Conservation (phyloP, 2,329 filamentous ascomycete genomes). For the Fusarium veterinarium region DNA sequence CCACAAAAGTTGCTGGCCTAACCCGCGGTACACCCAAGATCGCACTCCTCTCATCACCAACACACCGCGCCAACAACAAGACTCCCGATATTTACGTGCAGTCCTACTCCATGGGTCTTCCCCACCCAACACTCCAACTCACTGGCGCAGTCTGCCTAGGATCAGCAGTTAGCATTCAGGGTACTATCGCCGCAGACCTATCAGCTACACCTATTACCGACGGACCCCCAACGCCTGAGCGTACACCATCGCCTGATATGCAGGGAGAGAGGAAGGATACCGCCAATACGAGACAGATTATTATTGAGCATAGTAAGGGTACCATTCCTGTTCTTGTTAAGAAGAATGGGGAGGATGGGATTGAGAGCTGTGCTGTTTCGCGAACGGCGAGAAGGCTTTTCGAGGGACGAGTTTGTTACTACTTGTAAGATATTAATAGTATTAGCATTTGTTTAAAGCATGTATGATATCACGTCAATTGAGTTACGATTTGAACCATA, state of each 20-base stretch:
- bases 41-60: slow-evolving; percentile 57
- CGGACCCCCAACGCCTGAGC: slow-evolving; percentile 21
- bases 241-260: slow-evolving; percentile 33
- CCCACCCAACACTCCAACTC: slow-evolving; percentile 64
- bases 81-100: slow-evolving; percentile 55
- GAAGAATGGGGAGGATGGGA: slow-evolving; percentile 17
- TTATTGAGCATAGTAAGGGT: slow-evolving; percentile 47
- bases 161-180: slow-evolving; percentile 55
- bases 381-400: slow-evolving; percentile 49
- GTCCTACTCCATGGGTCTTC: slow-evolving; percentile 62
- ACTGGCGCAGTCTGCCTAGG: slow-evolving; percentile 62
- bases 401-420: slow-evolving; percentile 48
- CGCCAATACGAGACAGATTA: background rate
- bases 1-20: slow-evolving; percentile 49
- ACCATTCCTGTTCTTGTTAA: slow-evolving; percentile 36
- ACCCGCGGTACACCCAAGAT: slow-evolving; percentile 64
- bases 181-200: slow-evolving; percentile 52
- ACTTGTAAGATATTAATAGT: slow-evolving; percentile 5
- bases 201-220: background rate
- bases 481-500: background rate
- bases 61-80: background rate
- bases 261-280: background rate
- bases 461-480: background rate
- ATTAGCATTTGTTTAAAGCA: background rate
- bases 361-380: slow-evolving; percentile 46